Evolutionary conservation across 2,329 filamentous ascomycete genomes (phyloP).

Genomic region (Zymoseptoria passerinii): DNA sequence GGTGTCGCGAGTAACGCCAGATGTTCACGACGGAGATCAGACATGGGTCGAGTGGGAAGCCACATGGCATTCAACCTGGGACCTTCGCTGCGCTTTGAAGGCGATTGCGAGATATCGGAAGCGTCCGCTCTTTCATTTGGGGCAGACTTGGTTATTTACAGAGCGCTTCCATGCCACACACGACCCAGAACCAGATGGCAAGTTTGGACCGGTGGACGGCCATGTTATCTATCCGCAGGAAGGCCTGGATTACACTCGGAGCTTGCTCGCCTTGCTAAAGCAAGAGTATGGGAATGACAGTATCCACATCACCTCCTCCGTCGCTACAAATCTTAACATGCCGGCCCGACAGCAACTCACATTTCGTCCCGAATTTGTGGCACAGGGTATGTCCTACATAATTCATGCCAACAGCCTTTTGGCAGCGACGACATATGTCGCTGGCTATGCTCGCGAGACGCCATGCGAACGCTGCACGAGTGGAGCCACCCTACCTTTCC

Average conservation of each 20-base stretch:
- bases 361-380: neutral
- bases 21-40: neutral
- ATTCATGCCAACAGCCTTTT: neutral
- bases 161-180: neutral
- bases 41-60: neutral
- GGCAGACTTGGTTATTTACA: neutral
- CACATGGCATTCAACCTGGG: neutral
- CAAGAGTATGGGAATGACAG: neutral
- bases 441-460: neutral
- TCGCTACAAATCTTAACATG: neutral
- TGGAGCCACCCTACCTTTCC: neutral
- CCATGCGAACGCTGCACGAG: neutral
- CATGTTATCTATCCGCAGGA: neutral
- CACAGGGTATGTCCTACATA: neutral
- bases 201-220: neutral
- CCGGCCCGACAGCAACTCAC: neutral
- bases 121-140: neutral
- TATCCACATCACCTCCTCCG: neutral
- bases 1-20: neutral
- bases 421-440: neutral
- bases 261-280: neutral
- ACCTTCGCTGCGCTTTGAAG: neutral
- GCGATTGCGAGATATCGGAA: neutral
- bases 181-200: neutral
- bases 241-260: neutral